Percentiles rank a stretch among this genome's conserved stretches.
Evolutionary conservation across 805 yeast genomes (phyloP).

Genomic region (Candida gorgasii): DNA sequence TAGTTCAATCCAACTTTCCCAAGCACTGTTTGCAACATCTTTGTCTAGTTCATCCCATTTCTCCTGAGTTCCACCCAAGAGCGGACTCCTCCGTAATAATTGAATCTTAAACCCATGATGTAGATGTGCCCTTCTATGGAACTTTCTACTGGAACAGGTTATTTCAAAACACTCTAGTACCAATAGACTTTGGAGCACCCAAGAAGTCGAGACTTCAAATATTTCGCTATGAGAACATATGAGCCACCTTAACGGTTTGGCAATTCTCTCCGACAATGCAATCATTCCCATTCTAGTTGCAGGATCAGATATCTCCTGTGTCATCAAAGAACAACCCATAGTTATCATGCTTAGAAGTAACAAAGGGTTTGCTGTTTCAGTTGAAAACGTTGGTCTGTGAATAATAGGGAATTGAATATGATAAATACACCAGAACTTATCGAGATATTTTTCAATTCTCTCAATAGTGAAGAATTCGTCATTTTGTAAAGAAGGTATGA

Average conservation of each 20-base stretch:
- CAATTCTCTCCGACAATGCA: slow-evolving; percentile 45
- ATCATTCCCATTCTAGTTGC: slow-evolving; percentile 10
- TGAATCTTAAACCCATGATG: slow-evolving; percentile 68
- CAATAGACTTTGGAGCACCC: slow-evolving; percentile 69
- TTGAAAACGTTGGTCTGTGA: slow-evolving; percentile 55
- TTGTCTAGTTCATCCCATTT: slow-evolving; percentile 3
- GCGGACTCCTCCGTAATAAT: slow-evolving; percentile 20
- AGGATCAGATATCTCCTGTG: slow-evolving; percentile 21
- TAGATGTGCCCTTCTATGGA: slow-evolving; percentile 75
- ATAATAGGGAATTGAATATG: slow-evolving; percentile 57
- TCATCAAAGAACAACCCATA: slow-evolving; percentile 45
- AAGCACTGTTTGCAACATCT: slow-evolving; percentile 9
- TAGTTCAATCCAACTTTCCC: slow-evolving; percentile 33
- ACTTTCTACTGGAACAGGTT: slow-evolving; percentile 55
- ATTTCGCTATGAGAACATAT: slow-evolving; percentile 66
- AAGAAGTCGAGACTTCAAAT: slow-evolving; percentile 66
- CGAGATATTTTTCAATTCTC: slow-evolving; percentile 9
- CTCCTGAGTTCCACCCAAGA: slow-evolving; percentile 40
- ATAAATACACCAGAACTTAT: slow-evolving; percentile 52
- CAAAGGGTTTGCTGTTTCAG: slow-evolving; percentile 46
- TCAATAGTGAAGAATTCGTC: slow-evolving; percentile 1
- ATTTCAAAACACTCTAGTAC: slow-evolving; percentile 75
- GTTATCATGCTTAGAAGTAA: slow-evolving; percentile 53
- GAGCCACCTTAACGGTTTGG: slow-evolving; percentile 61
- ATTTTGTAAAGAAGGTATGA: slow-evolving; percentile 2